Base-by-base conservation (phyloP, 2,329 filamentous ascomycete species). In the Dothideomycetidae sp. region DNA sequence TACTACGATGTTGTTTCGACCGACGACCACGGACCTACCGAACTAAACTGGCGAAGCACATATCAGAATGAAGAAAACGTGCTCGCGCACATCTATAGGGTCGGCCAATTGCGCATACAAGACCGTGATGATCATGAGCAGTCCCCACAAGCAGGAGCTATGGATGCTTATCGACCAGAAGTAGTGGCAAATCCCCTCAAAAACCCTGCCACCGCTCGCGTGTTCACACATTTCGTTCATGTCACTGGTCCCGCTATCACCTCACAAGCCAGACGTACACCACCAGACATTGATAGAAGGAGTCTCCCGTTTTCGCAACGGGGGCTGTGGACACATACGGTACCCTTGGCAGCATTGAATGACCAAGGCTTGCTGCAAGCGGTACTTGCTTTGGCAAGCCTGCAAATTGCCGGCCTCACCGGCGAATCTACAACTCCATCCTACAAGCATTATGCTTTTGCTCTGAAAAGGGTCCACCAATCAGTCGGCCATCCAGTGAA, bases 181-280 rank as follows among this genome's bases (percentile, higher is more conserved):
- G 53, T 60, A 45, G 59, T 59, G 35, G 65, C 65, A 7, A 68
- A 62, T 28, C 86, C 90, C 19, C 62, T 94, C 17, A 81, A 77
- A 47, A 84, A 94, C 46, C 71, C 75, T 2, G 77, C 79, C 45
- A 88, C 83, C 9, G 78, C 83, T 10, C 71, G 78, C 18, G 76
- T 93, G 5, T 96, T 96, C 55, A 79, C 79, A 55, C 85, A 96
- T 57, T 96, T 94, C 55, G 75, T 96, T 32, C 80, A 84, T 47
- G 79, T 90, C 5, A 93, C 85, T 2, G 86, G 80, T 0, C 82
- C 96, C 53, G 93, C 86, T 1, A 70, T 93, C 17, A 93, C 83
- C 53, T 29, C 36, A 86, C 96, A 57, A 71, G 88, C 37, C 76
- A 86, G 54, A 76, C 81, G 2, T 70, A 76, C 39, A 82, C 88